Conservation (phyloP, 345 rosid species). For the Moricandia moricandioides region DNA sequence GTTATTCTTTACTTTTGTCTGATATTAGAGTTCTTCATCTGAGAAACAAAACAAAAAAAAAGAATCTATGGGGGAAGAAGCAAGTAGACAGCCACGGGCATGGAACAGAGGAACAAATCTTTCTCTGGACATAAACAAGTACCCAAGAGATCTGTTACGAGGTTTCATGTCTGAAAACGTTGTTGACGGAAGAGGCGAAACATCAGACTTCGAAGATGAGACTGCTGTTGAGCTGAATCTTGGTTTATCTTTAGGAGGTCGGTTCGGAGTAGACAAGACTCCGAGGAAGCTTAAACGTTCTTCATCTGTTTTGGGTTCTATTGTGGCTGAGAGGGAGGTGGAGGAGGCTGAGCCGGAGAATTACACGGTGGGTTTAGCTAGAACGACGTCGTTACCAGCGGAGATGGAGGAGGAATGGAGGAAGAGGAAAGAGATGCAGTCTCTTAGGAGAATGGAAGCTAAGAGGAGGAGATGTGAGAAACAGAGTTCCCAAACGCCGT, state of each 20-base stretch:
- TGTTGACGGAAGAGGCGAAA: conserved; percentile 16
- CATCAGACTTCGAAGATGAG: conserved; percentile 36
- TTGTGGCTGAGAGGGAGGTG: neutral
- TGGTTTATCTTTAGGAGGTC: conserved; percentile 85
- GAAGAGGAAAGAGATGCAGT: conserved; percentile 89
- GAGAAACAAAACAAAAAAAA: neutral
- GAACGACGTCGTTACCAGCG: conserved; percentile 80
- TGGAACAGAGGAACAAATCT: conserved; percentile 52
- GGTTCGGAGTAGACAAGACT: conserved; percentile 81
- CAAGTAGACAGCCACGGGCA: conserved; percentile 9
- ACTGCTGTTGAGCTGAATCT: conserved; percentile 75
- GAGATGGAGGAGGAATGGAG: conserved; percentile 95
- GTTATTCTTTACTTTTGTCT: conserved; percentile 8
- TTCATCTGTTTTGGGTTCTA: conserved; percentile 64
- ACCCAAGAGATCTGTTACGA: conserved; percentile 78
- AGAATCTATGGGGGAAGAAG: conserved; percentile 52
- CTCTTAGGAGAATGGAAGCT: conserved; percentile 79
- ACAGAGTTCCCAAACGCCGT: conserved; percentile 48
- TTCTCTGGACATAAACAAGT: conserved; percentile 54
- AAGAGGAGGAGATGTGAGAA: conserved; percentile 80
- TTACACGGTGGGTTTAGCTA: conserved; percentile 47
- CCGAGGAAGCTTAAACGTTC: conserved; percentile 59
- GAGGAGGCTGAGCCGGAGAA: conserved; percentile 33
- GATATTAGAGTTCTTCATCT: conserved; percentile 10
- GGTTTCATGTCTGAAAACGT: conserved; percentile 51